phyloP scores from a whole-genome alignment of 192 early-diverging fungal genomes.

The Oehlia diaphana region DNA sequence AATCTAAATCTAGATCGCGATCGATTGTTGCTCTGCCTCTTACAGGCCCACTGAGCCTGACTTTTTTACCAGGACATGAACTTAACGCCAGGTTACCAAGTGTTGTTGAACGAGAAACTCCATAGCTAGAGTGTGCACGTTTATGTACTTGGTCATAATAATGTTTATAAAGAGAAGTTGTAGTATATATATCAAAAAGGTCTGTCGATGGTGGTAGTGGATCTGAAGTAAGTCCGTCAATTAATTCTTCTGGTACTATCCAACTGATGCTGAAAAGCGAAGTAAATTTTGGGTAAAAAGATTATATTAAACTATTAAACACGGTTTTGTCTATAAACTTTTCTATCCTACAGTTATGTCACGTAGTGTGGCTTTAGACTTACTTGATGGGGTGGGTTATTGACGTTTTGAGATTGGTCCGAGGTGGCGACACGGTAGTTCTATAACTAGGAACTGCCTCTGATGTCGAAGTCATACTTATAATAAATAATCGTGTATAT shows the following conservation, averaged over 20 bases:
- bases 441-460: constrained; percentile 7
- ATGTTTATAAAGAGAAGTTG: constrained; percentile 4
- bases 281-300: not conserved
- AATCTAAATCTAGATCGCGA: constrained; percentile 73
- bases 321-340: not conserved
- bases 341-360: not conserved
- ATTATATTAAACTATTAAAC: not conserved
- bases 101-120: not conserved
- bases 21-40: constrained; percentile 69
- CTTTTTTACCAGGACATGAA: constrained; percentile 80
- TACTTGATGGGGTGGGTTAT: constrained; percentile 27
- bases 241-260: constrained; percentile 22
- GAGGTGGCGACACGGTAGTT: not conserved
- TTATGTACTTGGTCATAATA: constrained; percentile 7
- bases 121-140: not conserved
- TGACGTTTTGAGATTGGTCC: constrained; percentile 22
- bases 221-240: not conserved
- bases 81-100: constrained; percentile 67
- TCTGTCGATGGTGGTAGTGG: constrained; percentile 2
- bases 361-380: not conserved
- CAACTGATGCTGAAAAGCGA: constrained; percentile 17
- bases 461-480: constrained; percentile 5
- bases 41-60: constrained; percentile 68
- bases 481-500: too few relatives aligned
- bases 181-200: constrained; percentile 25